phyloP scores from a whole-genome alignment of 768 basidiomycete species.

The Mycena metata region DNA sequence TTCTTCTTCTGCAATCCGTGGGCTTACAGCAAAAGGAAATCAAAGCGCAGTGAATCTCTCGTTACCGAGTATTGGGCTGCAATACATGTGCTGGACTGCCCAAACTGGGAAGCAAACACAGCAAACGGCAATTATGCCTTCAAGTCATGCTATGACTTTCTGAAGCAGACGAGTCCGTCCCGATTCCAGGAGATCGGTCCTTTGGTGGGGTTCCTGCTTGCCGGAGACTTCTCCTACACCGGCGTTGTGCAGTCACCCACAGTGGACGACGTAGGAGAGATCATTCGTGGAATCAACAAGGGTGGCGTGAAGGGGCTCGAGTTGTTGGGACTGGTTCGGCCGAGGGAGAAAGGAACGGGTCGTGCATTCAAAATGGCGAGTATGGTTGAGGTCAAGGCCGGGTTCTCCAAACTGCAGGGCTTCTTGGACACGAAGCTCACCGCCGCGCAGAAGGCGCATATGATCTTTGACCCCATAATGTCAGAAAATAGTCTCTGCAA shows the following conservation, averaged over 20 bases:
- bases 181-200: constrained; percentile 6
- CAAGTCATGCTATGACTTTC: neutral
- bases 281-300: constrained; percentile 9
- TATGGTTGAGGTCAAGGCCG: neutral
- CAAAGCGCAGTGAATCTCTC: neutral
- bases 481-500: neutral
- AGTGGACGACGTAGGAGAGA: neutral
- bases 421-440: neutral
- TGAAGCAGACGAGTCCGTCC: neutral
- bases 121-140: neutral
- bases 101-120: neutral
- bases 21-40: constrained; percentile 20
- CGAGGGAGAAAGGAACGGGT: neutral
- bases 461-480: constrained; percentile 17
- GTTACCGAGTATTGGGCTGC: constrained; percentile 1
- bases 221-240: constrained; percentile 4
- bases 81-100: neutral
- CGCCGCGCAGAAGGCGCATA: neutral
- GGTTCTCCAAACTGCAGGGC: neutral
- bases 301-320: neutral
- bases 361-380: neutral
- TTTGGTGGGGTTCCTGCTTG: constrained; percentile 2
- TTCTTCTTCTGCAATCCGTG: constrained; percentile 13
- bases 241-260: neutral
- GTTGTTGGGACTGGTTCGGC: neutral